A percentile compares a stretch with the other conserved stretches of the same genome.
phyloP scores from a whole-genome alignment of 176 grass and related monocot species.

The bread wheat (Triticum aestivum) region IWGSC_CS_RefSeq_v2.1 NC_057796.1:207601385-207601884 shows the following conservation, averaged over 20 bases:
- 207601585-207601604: neutral
- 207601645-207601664: neutral
- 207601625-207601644: neutral
- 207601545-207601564: neutral
- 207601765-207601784: no score
- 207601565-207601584: neutral
- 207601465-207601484: neutral
- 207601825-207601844: neutral
- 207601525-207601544: neutral
- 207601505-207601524: neutral
- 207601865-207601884: neutral
- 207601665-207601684: neutral
- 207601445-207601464: neutral
- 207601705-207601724: no score
- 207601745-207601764: no score
- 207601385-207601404: neutral
- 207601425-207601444: neutral
- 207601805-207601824: neutral
- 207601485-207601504: neutral
- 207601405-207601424: neutral
- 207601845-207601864: neutral
- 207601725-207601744: no score
- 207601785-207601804: no score
- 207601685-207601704: neutral
- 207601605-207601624: neutral